Conservation (phyloP, 345 rosid genomes). For the Punica granatum region DNA sequence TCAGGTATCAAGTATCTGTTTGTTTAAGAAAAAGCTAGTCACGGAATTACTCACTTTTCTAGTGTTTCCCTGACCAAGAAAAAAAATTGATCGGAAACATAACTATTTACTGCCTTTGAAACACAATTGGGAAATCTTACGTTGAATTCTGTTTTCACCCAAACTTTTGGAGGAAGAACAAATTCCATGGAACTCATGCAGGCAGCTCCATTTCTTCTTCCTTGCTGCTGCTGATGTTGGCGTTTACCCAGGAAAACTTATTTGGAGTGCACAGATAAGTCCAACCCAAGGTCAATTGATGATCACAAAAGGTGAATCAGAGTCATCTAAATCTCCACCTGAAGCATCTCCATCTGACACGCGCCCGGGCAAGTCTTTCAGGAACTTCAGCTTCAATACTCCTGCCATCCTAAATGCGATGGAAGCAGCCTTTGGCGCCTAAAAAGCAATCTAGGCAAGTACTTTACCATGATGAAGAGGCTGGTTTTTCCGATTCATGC, state of each 20-base stretch:
- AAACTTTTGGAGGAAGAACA: background rate
- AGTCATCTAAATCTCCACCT: constrained; percentile 29
- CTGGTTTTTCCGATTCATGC: no score
- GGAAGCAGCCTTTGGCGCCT: constrained; percentile 41
- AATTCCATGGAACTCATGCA: no score
- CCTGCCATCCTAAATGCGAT: constrained; percentile 53
- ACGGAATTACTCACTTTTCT: no score
- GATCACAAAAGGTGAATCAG: constrained; percentile 22
- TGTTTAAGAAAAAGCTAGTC: no score
- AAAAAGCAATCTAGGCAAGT: background rate
- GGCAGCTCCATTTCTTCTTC: background rate
- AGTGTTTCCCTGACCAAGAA: no score
- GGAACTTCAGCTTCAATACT: constrained; percentile 56
- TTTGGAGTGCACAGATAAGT: constrained; percentile 76
- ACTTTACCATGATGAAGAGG: no score
- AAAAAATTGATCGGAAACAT: background rate
- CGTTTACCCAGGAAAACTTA: constrained; percentile 33
- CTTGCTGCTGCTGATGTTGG: background rate
- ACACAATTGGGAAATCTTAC: no score
- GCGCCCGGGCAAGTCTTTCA: constrained; percentile 50
- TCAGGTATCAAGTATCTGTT: background rate
- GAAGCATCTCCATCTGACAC: constrained; percentile 41
- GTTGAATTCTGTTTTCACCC: no score
- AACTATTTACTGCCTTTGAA: no score
- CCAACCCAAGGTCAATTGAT: constrained; percentile 24